Evolutionary conservation across 169 alveolate genomes (phyloP).

Genomic region (Eimeria tenella): DNA sequence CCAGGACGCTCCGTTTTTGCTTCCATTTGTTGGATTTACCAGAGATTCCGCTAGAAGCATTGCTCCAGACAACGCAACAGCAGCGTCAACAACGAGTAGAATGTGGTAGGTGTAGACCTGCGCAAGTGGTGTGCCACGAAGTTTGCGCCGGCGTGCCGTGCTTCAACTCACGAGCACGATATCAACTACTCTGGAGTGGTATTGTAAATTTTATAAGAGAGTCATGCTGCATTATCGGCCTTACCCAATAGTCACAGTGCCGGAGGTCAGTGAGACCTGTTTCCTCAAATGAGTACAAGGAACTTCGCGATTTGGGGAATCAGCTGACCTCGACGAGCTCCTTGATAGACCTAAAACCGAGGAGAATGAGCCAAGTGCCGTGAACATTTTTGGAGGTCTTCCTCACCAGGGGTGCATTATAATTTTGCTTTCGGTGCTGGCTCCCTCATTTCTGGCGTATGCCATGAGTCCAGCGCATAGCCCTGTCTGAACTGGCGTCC

Average conservation of each 20-base stretch:
- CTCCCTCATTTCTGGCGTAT: slow-evolving; percentile 47
- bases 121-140: neutral
- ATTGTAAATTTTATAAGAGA: neutral
- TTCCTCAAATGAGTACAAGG: neutral
- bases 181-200: slow-evolving; percentile 4
- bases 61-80: slow-evolving; percentile 42
- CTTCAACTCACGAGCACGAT: slow-evolving; percentile 46
- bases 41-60: slow-evolving; percentile 47
- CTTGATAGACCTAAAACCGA: slow-evolving; percentile 42
- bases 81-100: slow-evolving; percentile 42
- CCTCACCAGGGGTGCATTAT: slow-evolving; percentile 72
- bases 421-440: slow-evolving; percentile 64
- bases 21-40: slow-evolving; percentile 5
- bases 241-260: slow-evolving; percentile 72
- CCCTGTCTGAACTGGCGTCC: slow-evolving; percentile 49
- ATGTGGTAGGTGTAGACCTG: slow-evolving; percentile 62
- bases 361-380: neutral
- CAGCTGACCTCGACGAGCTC: slow-evolving; percentile 61
- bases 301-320: neutral
- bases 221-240: neutral
- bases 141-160: neutral
- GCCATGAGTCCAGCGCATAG: slow-evolving; percentile 53
- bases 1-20: neutral
- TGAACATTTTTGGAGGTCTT: neutral
- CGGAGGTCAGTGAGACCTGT: slow-evolving; percentile 67